phyloP scores from a whole-genome alignment of 2,329 filamentous ascomycete genomes.

The Aureobasidium leucospermi region DNA sequence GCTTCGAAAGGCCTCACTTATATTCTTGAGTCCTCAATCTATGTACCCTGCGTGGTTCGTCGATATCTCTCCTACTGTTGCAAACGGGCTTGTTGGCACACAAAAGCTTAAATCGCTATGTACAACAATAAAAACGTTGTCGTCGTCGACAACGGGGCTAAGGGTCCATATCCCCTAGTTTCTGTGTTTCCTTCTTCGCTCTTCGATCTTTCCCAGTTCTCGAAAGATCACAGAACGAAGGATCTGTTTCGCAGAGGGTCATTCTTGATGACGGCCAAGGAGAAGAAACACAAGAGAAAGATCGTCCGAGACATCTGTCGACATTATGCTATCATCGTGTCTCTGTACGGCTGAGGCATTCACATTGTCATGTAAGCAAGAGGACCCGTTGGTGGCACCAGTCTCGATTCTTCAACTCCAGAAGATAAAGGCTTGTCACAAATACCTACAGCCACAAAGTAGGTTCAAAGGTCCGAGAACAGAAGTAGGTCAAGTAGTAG shows the following conservation, averaged over 20 bases:
- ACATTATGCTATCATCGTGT: conserved; percentile 5
- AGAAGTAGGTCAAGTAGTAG: not conserved
- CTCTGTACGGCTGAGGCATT: not conserved
- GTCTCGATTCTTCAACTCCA: not conserved
- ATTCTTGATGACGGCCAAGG: not conserved
- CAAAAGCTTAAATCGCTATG: not conserved
- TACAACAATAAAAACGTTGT: conserved; percentile 1
- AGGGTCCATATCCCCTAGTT: not conserved
- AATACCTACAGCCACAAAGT: not conserved
- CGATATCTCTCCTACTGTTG: no score
- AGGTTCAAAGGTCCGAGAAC: not conserved
- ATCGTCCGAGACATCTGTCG: not conserved
- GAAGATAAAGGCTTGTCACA: not conserved
- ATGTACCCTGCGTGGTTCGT: not conserved
- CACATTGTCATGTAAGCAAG: no score
- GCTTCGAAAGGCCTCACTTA: not conserved
- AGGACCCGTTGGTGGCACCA: not conserved
- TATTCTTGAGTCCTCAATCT: not conserved
- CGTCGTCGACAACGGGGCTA: not conserved
- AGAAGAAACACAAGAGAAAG: not conserved
- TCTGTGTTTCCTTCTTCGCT: not conserved
- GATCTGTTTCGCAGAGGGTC: not conserved
- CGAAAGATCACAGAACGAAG: not conserved
- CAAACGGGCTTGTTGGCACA: not conserved
- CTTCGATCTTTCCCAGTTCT: not conserved